Base-by-base conservation (phyloP, 2,329 filamentous ascomycete genomes). In the Epichloe coenophiala region DNA sequence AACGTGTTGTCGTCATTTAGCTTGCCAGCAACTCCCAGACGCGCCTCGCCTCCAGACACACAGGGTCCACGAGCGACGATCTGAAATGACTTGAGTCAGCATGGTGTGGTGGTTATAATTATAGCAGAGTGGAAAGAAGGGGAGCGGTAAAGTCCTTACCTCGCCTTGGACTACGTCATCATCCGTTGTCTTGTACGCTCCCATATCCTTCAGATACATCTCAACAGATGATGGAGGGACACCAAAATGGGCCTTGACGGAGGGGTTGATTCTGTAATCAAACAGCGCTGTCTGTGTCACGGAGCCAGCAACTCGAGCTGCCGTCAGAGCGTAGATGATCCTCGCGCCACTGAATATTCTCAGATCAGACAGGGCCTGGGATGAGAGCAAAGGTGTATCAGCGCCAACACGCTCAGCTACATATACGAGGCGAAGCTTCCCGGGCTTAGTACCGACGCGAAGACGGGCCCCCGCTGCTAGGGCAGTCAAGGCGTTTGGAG, bases 241-340 rank as follows among this genome's bases (percentile, higher is more conserved):
- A 3, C 93, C 93, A 61, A 97, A 95, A 65, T 95, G 89, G 56
- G 63, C 59, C 47, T 59, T 56, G 48, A 55, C 58, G 42, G 66
- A 63, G 40, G 64, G 66, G 37, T 67, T 69, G 54, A 76, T 74
- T 57, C 91, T 75, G 65, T 97, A 97, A 64, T 97, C 91, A 62
- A 87, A 94, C 39, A 90, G 76, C 54, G 87, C 83, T 7, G 87
- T 95, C 69, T 97, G 91, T 1, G 84, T 74, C n/a, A 95, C 79
- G 1, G 90, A 84, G 38, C 93, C 93, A 2, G 90, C 91, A n/a
- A 97, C 86, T 54, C 80, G 79, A 23, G 88, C 73, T 1, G 86
- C 82, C 17, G 88, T 86, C 50, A 98, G 74, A 3, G 89, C 90
- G 65, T 97, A 95, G 47, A 94, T 75, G 51, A 96, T 74, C 48